phyloP scores from a whole-genome alignment of 179 eudicot species.

The Heliamphora pulchella region DNA sequence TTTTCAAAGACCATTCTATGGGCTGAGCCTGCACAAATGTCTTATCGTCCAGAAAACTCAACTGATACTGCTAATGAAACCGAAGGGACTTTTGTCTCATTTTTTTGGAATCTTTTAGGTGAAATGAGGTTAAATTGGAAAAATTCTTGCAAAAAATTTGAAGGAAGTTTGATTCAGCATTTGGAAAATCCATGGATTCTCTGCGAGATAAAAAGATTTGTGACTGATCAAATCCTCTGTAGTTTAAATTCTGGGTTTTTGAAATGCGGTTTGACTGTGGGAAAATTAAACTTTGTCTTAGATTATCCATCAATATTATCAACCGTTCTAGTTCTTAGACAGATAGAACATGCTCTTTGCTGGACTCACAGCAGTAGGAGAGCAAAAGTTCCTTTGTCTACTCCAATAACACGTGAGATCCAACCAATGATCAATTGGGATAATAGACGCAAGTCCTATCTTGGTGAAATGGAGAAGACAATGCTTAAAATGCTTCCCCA shows the following conservation, averaged over 20 bases:
- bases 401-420: conserved; percentile 29
- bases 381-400: conserved; percentile 22
- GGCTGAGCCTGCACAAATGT: conserved; percentile 51
- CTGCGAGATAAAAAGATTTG: conserved; percentile 40
- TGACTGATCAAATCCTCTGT: conserved; percentile 33
- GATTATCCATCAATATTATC: conserved; percentile 40
- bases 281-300: conserved; percentile 55
- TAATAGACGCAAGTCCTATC: conserved; percentile 27
- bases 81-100: conserved; percentile 29
- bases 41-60: conserved; percentile 25
- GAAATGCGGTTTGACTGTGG: conserved; percentile 55
- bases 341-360: conserved; percentile 35
- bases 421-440: conserved; percentile 28
- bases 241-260: conserved; percentile 34
- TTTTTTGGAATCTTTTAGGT: conserved; percentile 31
- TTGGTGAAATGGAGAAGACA: conserved; percentile 31
- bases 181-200: conserved; percentile 56
- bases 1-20: conserved; percentile 35
- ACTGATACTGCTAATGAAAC: conserved; percentile 17
- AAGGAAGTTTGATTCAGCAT: conserved; percentile 25
- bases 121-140: conserved; percentile 54
- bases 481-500: conserved; percentile 54
- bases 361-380: conserved; percentile 21
- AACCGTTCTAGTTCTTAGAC: conserved; percentile 37
- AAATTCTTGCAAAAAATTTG: conserved; percentile 33